Conservation (phyloP, 352 stramenopile species). For the Pythium monospermum region DNA sequence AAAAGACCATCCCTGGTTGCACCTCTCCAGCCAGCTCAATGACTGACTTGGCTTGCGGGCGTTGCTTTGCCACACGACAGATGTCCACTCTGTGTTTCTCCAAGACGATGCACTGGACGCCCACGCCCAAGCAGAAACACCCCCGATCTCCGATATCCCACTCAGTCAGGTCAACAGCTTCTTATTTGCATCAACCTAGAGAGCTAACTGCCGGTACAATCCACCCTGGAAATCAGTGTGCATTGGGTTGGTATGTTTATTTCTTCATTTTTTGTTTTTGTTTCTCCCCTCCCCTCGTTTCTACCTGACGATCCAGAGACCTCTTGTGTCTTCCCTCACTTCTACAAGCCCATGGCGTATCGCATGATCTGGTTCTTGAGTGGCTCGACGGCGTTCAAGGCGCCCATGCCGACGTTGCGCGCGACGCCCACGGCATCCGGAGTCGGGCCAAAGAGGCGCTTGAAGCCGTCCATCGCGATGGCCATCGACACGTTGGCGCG, state of each 20-base stretch:
- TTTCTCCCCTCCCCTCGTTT: no score
- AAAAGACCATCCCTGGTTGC: neutral
- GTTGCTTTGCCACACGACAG: constrained; percentile 9
- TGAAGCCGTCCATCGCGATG: constrained; percentile 86
- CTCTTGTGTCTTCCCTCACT: no score
- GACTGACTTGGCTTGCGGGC: neutral
- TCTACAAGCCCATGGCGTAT: constrained; percentile 87
- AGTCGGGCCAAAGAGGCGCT: constrained; percentile 78
- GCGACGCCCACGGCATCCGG: constrained; percentile 66
- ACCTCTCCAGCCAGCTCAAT: neutral
- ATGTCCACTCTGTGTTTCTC: constrained; percentile 63
- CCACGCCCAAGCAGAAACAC: constrained; percentile 54
- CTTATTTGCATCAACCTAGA: constrained; percentile 29
- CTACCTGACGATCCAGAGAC: no score
- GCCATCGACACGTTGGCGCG: constrained; percentile 79
- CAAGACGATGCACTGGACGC: constrained; percentile 29
- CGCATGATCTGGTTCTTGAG: constrained; percentile 89
- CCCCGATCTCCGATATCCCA: constrained; percentile 71
- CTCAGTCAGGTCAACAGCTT: constrained; percentile 65
- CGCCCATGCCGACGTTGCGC: constrained; percentile 83
- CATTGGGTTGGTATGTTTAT: no score
- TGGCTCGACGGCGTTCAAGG: constrained; percentile 80
- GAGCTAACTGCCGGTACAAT: no score
- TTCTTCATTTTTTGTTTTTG: no score
- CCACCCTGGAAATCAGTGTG: no score